phyloP scores from a whole-genome alignment of 805 yeast genomes.

The Sugiyamaella marilandica region DNA sequence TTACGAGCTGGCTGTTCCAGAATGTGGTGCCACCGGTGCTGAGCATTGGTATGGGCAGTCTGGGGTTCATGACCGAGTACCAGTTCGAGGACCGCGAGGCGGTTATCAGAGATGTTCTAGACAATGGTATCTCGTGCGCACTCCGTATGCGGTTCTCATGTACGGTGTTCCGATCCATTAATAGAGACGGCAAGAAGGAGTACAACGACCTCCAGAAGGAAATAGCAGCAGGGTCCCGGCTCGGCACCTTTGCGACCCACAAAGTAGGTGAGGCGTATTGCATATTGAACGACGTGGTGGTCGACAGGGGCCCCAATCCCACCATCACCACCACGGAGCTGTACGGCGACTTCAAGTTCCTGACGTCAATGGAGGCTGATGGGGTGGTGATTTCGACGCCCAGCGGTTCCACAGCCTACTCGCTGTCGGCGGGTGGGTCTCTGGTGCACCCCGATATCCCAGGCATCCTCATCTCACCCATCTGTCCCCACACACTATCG shows the following conservation, averaged over 20 bases:
- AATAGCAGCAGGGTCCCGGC: conserved; percentile 20
- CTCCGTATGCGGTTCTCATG: conserved; percentile 50
- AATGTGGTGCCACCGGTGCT: conserved; percentile 85
- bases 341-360: conserved; percentile 43
- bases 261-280: conserved; percentile 31
- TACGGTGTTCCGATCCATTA: conserved; percentile 39
- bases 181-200: conserved; percentile 17
- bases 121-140: conserved; percentile 44
- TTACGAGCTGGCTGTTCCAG: conserved; percentile 83
- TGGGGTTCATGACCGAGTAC: conserved; percentile 85
- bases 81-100: conserved; percentile 38
- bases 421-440: conserved; percentile 90
- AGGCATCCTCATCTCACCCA: conserved; percentile 87
- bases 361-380: conserved; percentile 64
- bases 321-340: conserved; percentile 48
- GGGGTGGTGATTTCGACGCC: conserved; percentile 64
- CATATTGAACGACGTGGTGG: conserved; percentile 49
- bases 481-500: conserved; percentile 89
- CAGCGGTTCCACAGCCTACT: conserved; percentile 80
- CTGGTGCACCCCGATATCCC: conserved; percentile 88
- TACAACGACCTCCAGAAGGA: conserved; percentile 25
- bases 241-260: conserved; percentile 28
- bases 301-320: conserved; percentile 48
- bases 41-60: conserved; percentile 81
- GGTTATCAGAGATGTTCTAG: conserved; percentile 36